A percentile compares a stretch with the other conserved stretches of the same genome.
These are phyloP conservation scores for Mycena leptocephala DNA, from an alignment of 768 basidiomycete genomes.

Conservation along the genomic window DNA sequence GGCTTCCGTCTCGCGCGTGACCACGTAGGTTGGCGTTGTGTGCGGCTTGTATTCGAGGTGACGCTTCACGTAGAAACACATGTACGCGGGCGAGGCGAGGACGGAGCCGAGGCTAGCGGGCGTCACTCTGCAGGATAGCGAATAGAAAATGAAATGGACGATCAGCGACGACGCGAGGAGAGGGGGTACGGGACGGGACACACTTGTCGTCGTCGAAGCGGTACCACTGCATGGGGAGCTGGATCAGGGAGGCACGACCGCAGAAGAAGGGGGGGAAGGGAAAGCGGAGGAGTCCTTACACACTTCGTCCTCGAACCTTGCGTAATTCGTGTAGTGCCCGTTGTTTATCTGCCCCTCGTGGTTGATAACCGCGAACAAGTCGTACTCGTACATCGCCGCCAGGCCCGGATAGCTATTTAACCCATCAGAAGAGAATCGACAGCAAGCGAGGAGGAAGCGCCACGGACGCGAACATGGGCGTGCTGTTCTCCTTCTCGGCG, in stretches of 20 bases:
- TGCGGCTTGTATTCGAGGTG: slow-evolving; percentile 88
- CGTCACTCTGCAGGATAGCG: slow-evolving; percentile 68
- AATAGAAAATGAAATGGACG: not conserved
- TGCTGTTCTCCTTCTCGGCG: slow-evolving; percentile 60
- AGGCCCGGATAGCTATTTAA: slow-evolving; percentile 66
- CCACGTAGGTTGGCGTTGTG: slow-evolving; percentile 77
- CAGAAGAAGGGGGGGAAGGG: not conserved
- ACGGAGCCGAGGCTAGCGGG: slow-evolving; percentile 78
- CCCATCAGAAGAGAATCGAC: not conserved
- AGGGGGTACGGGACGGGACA: not conserved
- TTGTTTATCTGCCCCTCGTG: slow-evolving; percentile 96
- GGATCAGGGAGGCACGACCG: not conserved
- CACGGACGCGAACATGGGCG: slow-evolving; percentile 47
- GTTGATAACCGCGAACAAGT: slow-evolving; percentile 93
- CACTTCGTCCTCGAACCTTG: slow-evolving; percentile 89
- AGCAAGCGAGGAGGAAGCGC: not conserved
- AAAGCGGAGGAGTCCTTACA: slow-evolving; percentile 37
- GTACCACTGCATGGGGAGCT: slow-evolving; percentile 77
- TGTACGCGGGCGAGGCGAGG: slow-evolving; percentile 86
- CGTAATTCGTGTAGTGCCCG: slow-evolving; percentile 94
- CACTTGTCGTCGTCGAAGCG: slow-evolving; percentile 97
- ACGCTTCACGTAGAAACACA: slow-evolving; percentile 96
- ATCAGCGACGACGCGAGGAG: not conserved
- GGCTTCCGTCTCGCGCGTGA: slow-evolving; percentile 75
- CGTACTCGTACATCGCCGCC: slow-evolving; percentile 86